A percentile compares a stretch with the other conserved stretches of the same genome.
phyloP scores from a whole-genome alignment of 768 basidiomycete species.

The Suillus fuscotomentosus region DNA sequence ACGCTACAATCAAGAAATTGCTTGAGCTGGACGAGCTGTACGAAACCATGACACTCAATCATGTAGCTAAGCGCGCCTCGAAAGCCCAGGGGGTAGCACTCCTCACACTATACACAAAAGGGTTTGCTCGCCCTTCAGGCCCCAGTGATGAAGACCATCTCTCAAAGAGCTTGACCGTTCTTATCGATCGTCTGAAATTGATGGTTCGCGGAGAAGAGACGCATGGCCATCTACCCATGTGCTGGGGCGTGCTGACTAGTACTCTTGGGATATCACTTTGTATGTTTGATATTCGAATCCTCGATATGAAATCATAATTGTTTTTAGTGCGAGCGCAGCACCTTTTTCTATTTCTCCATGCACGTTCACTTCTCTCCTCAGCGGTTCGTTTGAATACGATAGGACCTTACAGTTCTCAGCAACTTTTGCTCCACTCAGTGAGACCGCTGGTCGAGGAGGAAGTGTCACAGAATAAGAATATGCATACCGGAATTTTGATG shows the following conservation, averaged over 20 bases:
- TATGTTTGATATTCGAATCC: slow-evolving; percentile 29
- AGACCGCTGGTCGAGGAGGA: slow-evolving; percentile 64
- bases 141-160: slow-evolving; percentile 20
- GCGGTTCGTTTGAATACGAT: slow-evolving; percentile 88
- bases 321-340: slow-evolving; percentile 74
- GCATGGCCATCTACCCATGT: slow-evolving; percentile 83
- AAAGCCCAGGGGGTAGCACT: slow-evolving; percentile 91
- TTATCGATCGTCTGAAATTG: slow-evolving; percentile 72
- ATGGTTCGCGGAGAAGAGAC: slow-evolving; percentile 60
- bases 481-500: slow-evolving; percentile 48
- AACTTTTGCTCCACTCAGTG: slow-evolving; percentile 73
- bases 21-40: slow-evolving; percentile 74
- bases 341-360: slow-evolving; percentile 91
- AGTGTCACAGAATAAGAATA: slow-evolving; percentile 39
- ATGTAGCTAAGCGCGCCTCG: slow-evolving; percentile 84
- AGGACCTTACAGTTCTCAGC: slow-evolving; percentile 92
- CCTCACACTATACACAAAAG: slow-evolving; percentile 82
- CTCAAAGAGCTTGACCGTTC: slow-evolving; percentile 19
- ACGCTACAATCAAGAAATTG: slow-evolving; percentile 19
- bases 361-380: slow-evolving; percentile 85
- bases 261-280: slow-evolving; percentile 73
- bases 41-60: slow-evolving; percentile 86
- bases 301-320: slow-evolving; percentile 5
- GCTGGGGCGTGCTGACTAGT: slow-evolving; percentile 86
- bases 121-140: slow-evolving; percentile 59